Conservation (phyloP, 139 green algal species). For the Dunaliella primolecta region DNA sequence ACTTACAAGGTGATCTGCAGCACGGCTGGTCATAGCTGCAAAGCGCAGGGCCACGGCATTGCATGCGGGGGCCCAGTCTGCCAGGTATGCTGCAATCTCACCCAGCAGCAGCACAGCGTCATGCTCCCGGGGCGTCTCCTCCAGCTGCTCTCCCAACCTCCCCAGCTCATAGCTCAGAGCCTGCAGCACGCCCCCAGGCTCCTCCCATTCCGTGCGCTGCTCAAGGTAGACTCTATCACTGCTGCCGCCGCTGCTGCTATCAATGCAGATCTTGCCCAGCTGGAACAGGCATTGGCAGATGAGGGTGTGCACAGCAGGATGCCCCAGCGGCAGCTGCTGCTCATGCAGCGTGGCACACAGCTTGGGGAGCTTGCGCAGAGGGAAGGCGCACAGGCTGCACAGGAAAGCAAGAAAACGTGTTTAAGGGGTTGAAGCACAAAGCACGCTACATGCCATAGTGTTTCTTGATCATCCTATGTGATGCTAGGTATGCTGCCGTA, state of each 20-base stretch:
- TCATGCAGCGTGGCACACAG: not conserved
- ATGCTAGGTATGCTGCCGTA: too few relatives aligned
- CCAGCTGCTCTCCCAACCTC: constrained; percentile 32
- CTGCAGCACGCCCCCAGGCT: constrained; percentile 26
- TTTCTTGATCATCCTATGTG: too few relatives aligned
- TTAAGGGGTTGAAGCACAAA: too few relatives aligned
- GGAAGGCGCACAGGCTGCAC: not conserved
- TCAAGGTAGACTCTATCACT: not conserved
- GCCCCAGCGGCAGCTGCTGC: not conserved
- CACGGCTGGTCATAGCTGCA: constrained; percentile 31
- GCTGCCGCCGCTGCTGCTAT: constrained; percentile 7
- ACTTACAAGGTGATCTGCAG: constrained; percentile 21
- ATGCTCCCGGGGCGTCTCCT: constrained; percentile 26
- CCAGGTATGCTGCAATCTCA: constrained; percentile 42
- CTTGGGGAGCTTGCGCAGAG: not conserved
- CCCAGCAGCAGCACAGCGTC: constrained; percentile 42
- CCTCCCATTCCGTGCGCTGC: constrained; percentile 38
- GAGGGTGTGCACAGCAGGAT: constrained; percentile 31
- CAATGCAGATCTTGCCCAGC: constrained; percentile 27
- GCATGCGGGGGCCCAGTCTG: constrained; percentile 12
- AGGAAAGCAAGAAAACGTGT: too few relatives aligned
- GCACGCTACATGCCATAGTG: too few relatives aligned
- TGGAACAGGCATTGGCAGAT: constrained; percentile 45
- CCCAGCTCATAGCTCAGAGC: constrained; percentile 23
- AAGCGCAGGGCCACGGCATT: constrained; percentile 31